Base-by-base conservation (phyloP, 78 protist genomes). In the Anaeramoeba ignava region DNA sequence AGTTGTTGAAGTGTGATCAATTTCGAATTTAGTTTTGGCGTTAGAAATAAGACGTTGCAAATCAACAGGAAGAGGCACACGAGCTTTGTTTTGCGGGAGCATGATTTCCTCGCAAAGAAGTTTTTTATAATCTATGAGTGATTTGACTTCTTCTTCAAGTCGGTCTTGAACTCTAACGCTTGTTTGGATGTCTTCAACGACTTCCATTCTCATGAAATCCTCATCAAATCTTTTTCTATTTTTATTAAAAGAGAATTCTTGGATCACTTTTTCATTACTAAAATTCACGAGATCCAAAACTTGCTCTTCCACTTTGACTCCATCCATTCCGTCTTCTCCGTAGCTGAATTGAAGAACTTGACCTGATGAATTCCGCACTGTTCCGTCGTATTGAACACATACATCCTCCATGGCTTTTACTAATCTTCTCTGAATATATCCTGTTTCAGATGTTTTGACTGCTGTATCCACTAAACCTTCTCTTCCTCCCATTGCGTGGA, bases 401-500 rank as follows among this genome's bases (percentile, higher is more conserved):
- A 95, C 79, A 85, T 94, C 98, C 88, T 97, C 99, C 93, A 97
- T 87, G 8, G 98, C 92, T 86, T 94, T 95, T 82, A 95, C 86
- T 41, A 94, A 90, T 0, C 93, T 87, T 1, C 95, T 93, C 83
- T 98, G 98, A 86, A 96, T 95, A 89, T 98, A 98, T 0, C 99
- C 99, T 2, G 99, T 96, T 83, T 96, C 95, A 0, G 98, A 85
- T 0, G 99, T 98, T 93, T 98, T 98, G 34, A 96, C 98, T 40
- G 99, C 99, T 31, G 99, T 98, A 82, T 98, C 99, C 78, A 90
- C 83, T 23, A 93, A 81, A 0, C 96, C 96, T 79, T 98, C 99
- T 1, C 99, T 89, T 3, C 99, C 99, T 36, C 98, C 99, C 98
- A 96, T 96, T 33, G 99, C 97, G 85, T 98, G 99, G 97, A 98